Base-by-base conservation (phyloP, 176 grass and related monocot species). In the Chrysopogon serrulatus region DNA sequence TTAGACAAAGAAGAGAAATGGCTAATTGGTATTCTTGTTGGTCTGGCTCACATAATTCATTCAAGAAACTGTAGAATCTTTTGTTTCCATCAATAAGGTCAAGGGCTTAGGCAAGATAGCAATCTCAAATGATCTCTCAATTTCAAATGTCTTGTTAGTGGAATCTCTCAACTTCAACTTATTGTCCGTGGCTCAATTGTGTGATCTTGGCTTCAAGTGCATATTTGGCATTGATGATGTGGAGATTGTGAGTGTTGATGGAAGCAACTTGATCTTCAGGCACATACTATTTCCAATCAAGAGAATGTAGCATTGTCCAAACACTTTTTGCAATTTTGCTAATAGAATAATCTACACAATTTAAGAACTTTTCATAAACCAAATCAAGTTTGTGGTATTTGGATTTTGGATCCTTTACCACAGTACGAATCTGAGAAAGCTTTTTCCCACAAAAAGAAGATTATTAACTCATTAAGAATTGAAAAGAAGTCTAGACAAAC, bases 331-430 rank as follows among this genome's bases (percentile, higher is more conserved):
- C 40, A 13, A 47, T 47, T 71, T 59, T 27, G 13, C 40, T 27
- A 47, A 40, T 21, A 66, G 64, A 49, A 78, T 3, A 54, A 24
- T 44, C 27, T 56, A 72, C 37, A 71, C 80, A 82, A 33, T 27
- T 36, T 27, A 34, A 11, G 12, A 73, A 64, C 9, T 48, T 59
- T 33, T 42, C 4, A 39, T 77, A 34, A 77, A 32, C 27, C 24
- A 67, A 77, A 70, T 53, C 74, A 74, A 53, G 57, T 65, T 41
- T 65, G 31, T 41, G 56, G 64, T 80, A 16, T 41, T 71, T 49
- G 12, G 5, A 17, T n/a, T 41, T 71, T 49, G 12, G 5, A 17
- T n/a, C 51, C 11, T 73, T 73, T 53, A 0, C 37, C 34, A 45
- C 5, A 16, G 35, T 47, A 71, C 23, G 6, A 71, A 26, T 71